Evolutionary conservation across 2,329 filamentous ascomycete species (phyloP).

Genomic region (Epichloe bromicola): DNA sequence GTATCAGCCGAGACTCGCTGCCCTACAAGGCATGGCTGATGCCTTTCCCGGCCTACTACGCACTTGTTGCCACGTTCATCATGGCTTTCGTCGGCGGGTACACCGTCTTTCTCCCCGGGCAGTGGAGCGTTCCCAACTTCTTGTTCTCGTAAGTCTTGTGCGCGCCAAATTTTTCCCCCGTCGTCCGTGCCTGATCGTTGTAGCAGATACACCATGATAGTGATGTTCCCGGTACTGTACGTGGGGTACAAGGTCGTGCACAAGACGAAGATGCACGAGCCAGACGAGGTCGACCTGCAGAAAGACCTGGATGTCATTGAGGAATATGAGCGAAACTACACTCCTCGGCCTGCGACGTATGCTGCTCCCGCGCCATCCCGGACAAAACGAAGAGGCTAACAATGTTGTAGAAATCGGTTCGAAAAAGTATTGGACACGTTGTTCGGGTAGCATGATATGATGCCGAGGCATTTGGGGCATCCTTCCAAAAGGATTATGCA

Average conservation of each 20-base stretch:
- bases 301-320: slow-evolving; percentile 53
- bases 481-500: background rate
- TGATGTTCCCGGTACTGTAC: slow-evolving; percentile 56
- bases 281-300: slow-evolving; percentile 48
- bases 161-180: background rate
- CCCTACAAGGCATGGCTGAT: slow-evolving; percentile 58
- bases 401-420: slow-evolving; percentile 6
- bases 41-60: slow-evolving; percentile 60
- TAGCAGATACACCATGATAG: slow-evolving; percentile 54
- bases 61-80: slow-evolving; percentile 46
- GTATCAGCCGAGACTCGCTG: slow-evolving; percentile 51
- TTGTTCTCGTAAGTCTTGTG: slow-evolving; percentile 47
- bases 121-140: slow-evolving; percentile 58
- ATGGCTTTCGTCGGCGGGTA: slow-evolving; percentile 71
- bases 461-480: background rate
- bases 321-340: slow-evolving; percentile 50
- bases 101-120: slow-evolving; percentile 52
- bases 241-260: slow-evolving; percentile 59
- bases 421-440: slow-evolving; percentile 12
- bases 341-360: slow-evolving; percentile 40
- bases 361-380: background rate
- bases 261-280: slow-evolving; percentile 42
- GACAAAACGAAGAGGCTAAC: background rate
- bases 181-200: background rate
- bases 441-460: slow-evolving; percentile 7